These are phyloP conservation scores for Laguncularia racemosa DNA, from an alignment of 345 rosid species.

Conservation along the genomic window DNA sequence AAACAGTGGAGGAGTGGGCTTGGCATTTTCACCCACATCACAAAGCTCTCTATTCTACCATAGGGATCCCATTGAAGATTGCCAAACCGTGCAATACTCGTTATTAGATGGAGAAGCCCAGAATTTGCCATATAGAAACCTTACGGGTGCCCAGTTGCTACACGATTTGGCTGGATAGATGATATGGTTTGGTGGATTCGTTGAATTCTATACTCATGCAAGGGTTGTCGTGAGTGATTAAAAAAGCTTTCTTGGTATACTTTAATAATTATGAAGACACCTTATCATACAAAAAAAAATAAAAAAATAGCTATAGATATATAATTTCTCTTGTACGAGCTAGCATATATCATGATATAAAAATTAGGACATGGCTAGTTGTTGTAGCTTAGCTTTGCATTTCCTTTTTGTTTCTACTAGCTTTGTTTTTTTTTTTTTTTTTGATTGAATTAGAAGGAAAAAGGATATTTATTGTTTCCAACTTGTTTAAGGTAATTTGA, in stretches of 20 bases:
- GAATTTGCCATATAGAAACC: conserved; percentile 80
- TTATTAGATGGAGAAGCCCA: conserved; percentile 78
- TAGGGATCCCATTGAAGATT: conserved; percentile 80
- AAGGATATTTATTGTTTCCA: no score
- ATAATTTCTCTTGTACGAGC: background rate
- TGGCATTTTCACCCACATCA: conserved; percentile 63
- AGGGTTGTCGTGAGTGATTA: background rate
- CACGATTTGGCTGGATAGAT: conserved; percentile 78
- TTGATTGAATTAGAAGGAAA: background rate
- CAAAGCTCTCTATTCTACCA: conserved; percentile 66
- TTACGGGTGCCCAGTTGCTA: conserved; percentile 95
- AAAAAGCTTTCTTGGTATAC: conserved; percentile 22
- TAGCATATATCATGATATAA: no score
- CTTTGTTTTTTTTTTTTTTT: no score
- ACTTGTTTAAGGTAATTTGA: no score
- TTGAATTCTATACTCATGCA: no score
- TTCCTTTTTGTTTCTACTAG: no score
- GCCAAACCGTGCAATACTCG: conserved; percentile 68
- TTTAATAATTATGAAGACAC: conserved; percentile 8
- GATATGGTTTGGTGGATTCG: no score
- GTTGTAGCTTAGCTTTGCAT: no score
- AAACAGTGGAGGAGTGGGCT: conserved; percentile 41
- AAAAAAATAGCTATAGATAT: background rate
- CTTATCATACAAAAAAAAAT: background rate
- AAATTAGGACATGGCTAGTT: no score